phyloP scores from a whole-genome alignment of 345 rosid species.

The Euphorbia tirucalli region DNA sequence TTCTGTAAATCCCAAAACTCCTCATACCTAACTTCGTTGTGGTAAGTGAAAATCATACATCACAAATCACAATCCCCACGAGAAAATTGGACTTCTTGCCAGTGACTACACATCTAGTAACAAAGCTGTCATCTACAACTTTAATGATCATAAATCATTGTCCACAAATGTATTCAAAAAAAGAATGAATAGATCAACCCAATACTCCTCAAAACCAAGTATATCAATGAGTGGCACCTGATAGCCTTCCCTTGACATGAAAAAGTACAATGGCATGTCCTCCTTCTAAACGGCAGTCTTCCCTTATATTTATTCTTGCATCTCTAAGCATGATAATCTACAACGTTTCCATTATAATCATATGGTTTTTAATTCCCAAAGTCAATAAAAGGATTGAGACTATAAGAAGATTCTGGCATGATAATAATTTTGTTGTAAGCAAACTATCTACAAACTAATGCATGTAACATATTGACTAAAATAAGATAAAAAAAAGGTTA shows the following conservation, averaged over 20 bases:
- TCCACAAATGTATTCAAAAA: background rate
- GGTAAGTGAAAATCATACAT: too few species aligned
- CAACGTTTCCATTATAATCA: too few species aligned
- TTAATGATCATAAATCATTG: background rate
- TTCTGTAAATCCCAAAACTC: too few species aligned
- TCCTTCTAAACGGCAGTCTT: background rate
- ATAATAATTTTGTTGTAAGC: too few species aligned
- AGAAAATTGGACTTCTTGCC: background rate
- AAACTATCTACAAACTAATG: too few species aligned
- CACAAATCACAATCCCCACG: too few species aligned
- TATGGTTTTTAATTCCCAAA: too few species aligned
- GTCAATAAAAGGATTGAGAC: too few species aligned
- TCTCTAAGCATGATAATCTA: conserved; percentile 1
- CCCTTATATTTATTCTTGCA: background rate
- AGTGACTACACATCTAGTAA: background rate
- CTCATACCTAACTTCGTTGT: too few species aligned
- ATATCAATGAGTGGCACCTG: too few species aligned
- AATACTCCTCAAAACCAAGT: background rate
- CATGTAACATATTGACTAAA: background rate
- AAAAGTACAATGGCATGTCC: background rate
- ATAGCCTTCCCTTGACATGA: background rate
- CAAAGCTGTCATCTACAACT: background rate
- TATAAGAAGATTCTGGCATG: too few species aligned
- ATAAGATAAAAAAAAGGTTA: background rate
- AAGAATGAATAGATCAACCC: too few species aligned